Evolutionary conservation across 805 yeast species (phyloP), one percentile per base, ranked within the genome.

Genomic region (Tetrapisispora pingtungensis): DNA sequence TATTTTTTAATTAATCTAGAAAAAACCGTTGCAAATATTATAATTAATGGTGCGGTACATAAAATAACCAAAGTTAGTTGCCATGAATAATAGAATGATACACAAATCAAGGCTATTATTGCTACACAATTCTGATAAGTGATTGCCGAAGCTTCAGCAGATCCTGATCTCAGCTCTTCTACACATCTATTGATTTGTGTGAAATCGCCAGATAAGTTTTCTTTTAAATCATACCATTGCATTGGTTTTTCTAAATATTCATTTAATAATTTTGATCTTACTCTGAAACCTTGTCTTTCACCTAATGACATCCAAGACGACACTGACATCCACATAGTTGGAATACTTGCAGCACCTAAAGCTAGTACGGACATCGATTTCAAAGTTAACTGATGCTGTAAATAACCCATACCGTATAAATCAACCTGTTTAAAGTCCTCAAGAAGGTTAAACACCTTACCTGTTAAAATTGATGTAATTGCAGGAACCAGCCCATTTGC

Each of bases 21-120:
- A 45, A 81, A 73, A 0, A 70, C 31, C 32, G 67, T 61, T 1
- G 82, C 77, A 3, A 73, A 49, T 0, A 70, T 8, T 0, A 70
- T 69, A 46, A 90, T 74, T 0, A 88, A 30, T 0, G 98, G 98
- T 4, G 86, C 52, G 3, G 83, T 71, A 1, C 86, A 80, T 46
- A 90, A 55, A n/a, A 83, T 76, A 1, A 93, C 74, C 22, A 93
- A 63, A 0, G 97, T 84, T 10, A 93, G 69, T 3, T 84, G 72
- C 97, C 97, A 90, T 3, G 95, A 84, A 48, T 78, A 80, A 48
- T 74, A 73, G 58, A 93, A 74, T 1, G 96, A 79, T 0, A 84
- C 76, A 1, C 76, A 71, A 1, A 81, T 57, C 10, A 82, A 62
- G 0, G 82, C 76, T 4, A 75, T 43, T 0, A 78, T 65, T 0